phyloP scores from a whole-genome alignment of 805 yeast genomes.

The Starmerella sp. region DNA sequence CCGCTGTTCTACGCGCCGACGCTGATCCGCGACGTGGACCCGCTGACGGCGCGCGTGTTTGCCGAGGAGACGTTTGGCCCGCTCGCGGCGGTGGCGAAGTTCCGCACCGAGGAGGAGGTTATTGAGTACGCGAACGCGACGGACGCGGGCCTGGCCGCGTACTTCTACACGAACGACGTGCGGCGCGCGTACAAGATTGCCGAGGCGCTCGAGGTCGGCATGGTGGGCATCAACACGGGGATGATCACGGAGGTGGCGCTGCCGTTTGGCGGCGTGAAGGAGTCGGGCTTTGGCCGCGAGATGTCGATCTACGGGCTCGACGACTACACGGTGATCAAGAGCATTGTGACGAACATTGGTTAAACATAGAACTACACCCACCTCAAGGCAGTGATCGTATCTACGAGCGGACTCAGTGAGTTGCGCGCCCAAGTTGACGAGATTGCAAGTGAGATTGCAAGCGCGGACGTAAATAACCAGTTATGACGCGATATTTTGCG shows the following conservation, averaged over 20 bases:
- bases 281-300: slow-evolving; percentile 73
- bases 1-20: slow-evolving; percentile 59
- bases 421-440: too few species aligned
- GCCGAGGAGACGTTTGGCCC: slow-evolving; percentile 79
- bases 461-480: too few species aligned
- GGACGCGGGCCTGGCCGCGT: slow-evolving; percentile 68
- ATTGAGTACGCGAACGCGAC: slow-evolving; percentile 51
- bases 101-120: slow-evolving; percentile 54
- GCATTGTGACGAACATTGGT: slow-evolving; percentile 38
- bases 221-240: slow-evolving; percentile 76
- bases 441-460: too few species aligned
- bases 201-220: slow-evolving; percentile 61
- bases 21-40: slow-evolving; percentile 47
- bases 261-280: slow-evolving; percentile 59
- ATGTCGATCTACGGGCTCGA: slow-evolving; percentile 67
- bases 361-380: not conserved
- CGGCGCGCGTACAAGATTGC: slow-evolving; percentile 48
- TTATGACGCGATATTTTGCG: too few species aligned
- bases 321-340: slow-evolving; percentile 57
- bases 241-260: slow-evolving; percentile 45
- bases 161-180: slow-evolving; percentile 51
- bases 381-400: too few species aligned
- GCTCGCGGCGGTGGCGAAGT: slow-evolving; percentile 57
- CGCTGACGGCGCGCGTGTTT: slow-evolving; percentile 41
- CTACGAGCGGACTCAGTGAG: too few species aligned